phyloP scores from a whole-genome alignment of 495 filamentous ascomycete genomes.

The Chaetomium cochliodes region DNA sequence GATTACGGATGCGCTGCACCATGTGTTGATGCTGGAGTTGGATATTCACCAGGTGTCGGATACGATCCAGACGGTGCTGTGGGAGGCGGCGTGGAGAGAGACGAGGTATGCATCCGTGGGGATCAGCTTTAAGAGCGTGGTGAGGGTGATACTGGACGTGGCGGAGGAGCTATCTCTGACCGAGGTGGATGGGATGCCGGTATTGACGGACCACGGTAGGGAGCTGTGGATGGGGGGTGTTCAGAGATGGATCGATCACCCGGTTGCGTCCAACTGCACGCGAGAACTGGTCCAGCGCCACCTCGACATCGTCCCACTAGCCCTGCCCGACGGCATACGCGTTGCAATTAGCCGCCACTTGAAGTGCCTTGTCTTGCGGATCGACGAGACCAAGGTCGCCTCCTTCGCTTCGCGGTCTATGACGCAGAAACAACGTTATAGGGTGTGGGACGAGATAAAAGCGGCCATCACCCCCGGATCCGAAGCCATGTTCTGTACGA shows the following conservation, averaged over 20 bases:
- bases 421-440: conserved; percentile 18
- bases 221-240: conserved; percentile 19
- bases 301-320: conserved; percentile 22
- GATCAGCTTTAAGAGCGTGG: conserved; percentile 12
- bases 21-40: conserved; percentile 22
- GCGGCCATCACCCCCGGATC: conserved; percentile 17
- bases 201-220: neutral
- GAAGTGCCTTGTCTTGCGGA: conserved; percentile 15
- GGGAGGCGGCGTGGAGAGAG: conserved; percentile 27
- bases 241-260: conserved; percentile 15
- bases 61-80: conserved; percentile 21
- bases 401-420: conserved; percentile 11
- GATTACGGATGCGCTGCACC: conserved; percentile 25
- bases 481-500: conserved; percentile 22
- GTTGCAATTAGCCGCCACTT: conserved; percentile 13
- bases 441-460: conserved; percentile 16
- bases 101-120: conserved; percentile 24
- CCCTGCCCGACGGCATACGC: conserved; percentile 16
- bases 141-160: neutral
- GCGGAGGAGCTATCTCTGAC: conserved; percentile 5
- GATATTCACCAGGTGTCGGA: conserved; percentile 14
- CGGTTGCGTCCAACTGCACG: conserved; percentile 16
- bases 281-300: conserved; percentile 26
- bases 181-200: neutral
- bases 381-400: conserved; percentile 9